A percentile compares a stretch with the other conserved stretches of the same genome.
Conservation (phyloP, 306 rosid genomes). For the Nissolia schottii region DNA sequence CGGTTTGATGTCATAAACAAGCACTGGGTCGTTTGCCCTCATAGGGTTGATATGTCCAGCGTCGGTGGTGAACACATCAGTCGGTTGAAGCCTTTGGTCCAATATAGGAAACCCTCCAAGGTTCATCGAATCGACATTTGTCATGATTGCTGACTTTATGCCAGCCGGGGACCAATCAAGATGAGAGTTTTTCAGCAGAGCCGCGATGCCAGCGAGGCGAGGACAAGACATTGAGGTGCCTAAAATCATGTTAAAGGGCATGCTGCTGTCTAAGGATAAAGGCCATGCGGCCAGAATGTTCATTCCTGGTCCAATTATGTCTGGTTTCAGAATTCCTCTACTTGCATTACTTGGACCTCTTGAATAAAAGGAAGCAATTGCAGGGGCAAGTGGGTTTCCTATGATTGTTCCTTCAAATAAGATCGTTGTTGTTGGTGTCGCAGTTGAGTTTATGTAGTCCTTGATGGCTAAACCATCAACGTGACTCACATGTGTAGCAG, state of each 20-base stretch:
- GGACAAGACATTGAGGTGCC: slow-evolving; percentile 64
- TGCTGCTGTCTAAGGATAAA: slow-evolving; percentile 20
- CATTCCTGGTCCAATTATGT: slow-evolving; percentile 51
- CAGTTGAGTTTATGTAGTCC: slow-evolving; percentile 40
- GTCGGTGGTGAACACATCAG: slow-evolving; percentile 43
- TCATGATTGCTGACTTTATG: slow-evolving; percentile 55
- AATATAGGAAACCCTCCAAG: slow-evolving; percentile 23
- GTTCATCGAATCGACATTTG: slow-evolving; percentile 20
- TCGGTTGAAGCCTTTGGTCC: slow-evolving; percentile 29
- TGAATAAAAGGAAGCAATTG: slow-evolving; percentile 47
- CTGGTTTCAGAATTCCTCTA: slow-evolving; percentile 55
- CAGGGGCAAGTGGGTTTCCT: slow-evolving; percentile 30
- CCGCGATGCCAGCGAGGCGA: slow-evolving; percentile 53
- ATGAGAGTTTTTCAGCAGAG: slow-evolving; percentile 52
- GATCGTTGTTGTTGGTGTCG: slow-evolving; percentile 33
- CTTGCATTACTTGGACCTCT: slow-evolving; percentile 47
- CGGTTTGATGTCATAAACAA: slow-evolving; percentile 41
- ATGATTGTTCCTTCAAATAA: slow-evolving; percentile 40
- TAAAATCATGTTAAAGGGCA: slow-evolving; percentile 28
- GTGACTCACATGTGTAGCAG: slow-evolving; percentile 37
- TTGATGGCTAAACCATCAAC: slow-evolving; percentile 22
- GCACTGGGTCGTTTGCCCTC: slow-evolving; percentile 48
- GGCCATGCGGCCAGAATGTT: slow-evolving; percentile 61
- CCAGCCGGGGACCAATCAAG: slow-evolving; percentile 67
- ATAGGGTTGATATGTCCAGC: slow-evolving; percentile 59